These are phyloP conservation scores for Aphanomyces euteiches DNA, from an alignment of 352 stramenopile species.

Conservation along the genomic window DNA sequence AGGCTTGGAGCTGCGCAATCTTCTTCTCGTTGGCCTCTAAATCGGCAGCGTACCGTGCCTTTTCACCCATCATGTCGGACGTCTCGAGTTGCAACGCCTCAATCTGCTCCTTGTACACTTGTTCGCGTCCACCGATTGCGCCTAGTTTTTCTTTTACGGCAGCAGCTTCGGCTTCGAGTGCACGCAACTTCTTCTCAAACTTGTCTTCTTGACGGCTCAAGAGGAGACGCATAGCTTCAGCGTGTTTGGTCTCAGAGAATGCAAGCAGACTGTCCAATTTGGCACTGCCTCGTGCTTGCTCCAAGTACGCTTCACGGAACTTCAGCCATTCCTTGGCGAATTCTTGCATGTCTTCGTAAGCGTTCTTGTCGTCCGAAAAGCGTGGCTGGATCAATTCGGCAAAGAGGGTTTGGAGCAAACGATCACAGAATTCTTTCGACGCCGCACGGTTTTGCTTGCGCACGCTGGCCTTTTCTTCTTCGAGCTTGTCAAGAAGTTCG, in stretches of 20 bases:
- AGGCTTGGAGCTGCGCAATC: conserved; percentile 60
- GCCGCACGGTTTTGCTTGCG: conserved; percentile 46
- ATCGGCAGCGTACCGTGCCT: conserved; percentile 57
- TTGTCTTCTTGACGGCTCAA: conserved; percentile 77
- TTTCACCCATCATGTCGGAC: conserved; percentile 72
- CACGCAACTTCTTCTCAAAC: conserved; percentile 82
- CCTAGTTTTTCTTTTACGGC: conserved; percentile 81
- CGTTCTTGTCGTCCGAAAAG: conserved; percentile 38
- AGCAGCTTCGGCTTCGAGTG: conserved; percentile 61
- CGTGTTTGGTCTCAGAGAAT: conserved; percentile 77
- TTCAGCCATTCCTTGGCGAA: conserved; percentile 64
- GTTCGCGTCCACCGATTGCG: conserved; percentile 67
- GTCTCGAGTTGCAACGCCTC: conserved; percentile 75
- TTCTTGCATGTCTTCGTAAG: conserved; percentile 75
- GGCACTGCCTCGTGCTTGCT: conserved; percentile 60
- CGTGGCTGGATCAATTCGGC: conserved; percentile 76
- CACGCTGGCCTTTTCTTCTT: conserved; percentile 54
- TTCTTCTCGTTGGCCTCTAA: conserved; percentile 61
- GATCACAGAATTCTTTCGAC: conserved; percentile 78
- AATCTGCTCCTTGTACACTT: conserved; percentile 86
- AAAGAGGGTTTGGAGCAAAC: conserved; percentile 74
- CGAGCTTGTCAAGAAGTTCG: conserved; percentile 64
- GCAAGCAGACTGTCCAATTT: conserved; percentile 70
- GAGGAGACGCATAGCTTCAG: conserved; percentile 77
- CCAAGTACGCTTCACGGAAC: conserved; percentile 72